Conservation (phyloP, 2,329 filamentous ascomycete species). For the Trematosphaeria pertusa region DNA sequence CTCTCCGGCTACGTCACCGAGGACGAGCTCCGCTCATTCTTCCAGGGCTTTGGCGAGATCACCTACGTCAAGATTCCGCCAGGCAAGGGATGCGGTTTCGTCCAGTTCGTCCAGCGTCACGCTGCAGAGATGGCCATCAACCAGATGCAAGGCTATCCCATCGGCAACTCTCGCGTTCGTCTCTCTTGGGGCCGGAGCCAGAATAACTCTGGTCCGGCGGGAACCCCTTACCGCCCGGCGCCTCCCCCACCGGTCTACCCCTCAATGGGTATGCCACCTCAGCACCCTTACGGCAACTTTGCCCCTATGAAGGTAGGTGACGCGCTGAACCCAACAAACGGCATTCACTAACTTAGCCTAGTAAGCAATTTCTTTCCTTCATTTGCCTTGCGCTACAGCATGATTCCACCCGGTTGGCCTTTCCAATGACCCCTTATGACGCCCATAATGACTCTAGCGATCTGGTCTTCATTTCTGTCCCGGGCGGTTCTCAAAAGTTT, state of each 20-base stretch:
- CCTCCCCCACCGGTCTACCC: constrained; percentile 79
- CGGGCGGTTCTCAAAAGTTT: constrained; percentile 50
- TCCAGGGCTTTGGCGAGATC: constrained; percentile 99
- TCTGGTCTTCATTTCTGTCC: constrained; percentile 45
- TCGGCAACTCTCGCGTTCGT: constrained; percentile 96
- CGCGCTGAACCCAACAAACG: neutral
- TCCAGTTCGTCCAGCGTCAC: constrained; percentile 98
- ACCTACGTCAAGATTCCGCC: constrained; percentile 99
- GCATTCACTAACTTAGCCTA: constrained; percentile 26
- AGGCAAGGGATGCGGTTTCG: constrained; percentile 98
- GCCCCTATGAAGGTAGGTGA: constrained; percentile 69
- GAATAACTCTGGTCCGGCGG: constrained; percentile 97
- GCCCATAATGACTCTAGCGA: constrained; percentile 47
- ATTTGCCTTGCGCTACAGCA: constrained; percentile 43
- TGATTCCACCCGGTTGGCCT: constrained; percentile 44
- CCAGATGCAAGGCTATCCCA: constrained; percentile 99
- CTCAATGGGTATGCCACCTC: constrained; percentile 71
- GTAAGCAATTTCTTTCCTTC: constrained; percentile 49
- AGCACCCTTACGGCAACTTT: constrained; percentile 69
- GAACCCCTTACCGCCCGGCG: constrained; percentile 94
- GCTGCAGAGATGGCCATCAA: constrained; percentile 99
- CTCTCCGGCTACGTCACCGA: constrained; percentile 98
- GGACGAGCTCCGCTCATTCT: constrained; percentile 99
- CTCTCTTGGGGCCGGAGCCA: constrained; percentile 97
- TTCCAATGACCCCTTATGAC: constrained; percentile 46